Percentiles rank a stretch among this genome's conserved stretches.
phyloP scores from a whole-genome alignment of 2,329 filamentous ascomycete species.

The Fusarium longipes region DNA sequence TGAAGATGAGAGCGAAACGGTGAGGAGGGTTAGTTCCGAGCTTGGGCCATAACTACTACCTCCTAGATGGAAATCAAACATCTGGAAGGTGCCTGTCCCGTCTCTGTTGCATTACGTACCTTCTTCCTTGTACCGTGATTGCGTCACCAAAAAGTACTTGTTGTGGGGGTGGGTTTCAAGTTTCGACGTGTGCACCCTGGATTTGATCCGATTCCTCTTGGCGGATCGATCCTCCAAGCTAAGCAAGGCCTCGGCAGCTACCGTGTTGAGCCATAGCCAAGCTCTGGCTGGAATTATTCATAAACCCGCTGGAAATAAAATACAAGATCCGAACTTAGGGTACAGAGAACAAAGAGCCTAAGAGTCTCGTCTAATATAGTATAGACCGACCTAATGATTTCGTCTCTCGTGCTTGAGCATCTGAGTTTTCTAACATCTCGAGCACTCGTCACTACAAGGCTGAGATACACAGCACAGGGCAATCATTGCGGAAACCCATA shows the following conservation, averaged over 20 bases:
- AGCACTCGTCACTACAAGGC: too few relatives aligned
- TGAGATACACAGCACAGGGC: conserved; percentile 42
- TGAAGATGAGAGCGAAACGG: neutral
- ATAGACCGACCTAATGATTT: too few relatives aligned
- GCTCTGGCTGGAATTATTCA: neutral
- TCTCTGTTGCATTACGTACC: neutral
- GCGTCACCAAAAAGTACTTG: conserved; percentile 22
- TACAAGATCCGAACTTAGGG: too few relatives aligned
- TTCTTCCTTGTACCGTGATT: conserved; percentile 11
- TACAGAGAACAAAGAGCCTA: too few relatives aligned
- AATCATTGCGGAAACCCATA: conserved; percentile 41
- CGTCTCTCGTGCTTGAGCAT: too few relatives aligned
- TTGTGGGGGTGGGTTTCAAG: conserved; percentile 36
- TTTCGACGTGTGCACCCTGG: conserved; percentile 19
- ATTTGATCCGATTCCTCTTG: conserved; percentile 18
- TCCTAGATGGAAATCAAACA: conserved; percentile 2
- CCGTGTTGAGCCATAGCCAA: neutral
- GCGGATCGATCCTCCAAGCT: neutral
- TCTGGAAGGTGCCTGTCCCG: neutral
- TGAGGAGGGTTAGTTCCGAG: conserved; percentile 9
- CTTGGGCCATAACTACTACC: conserved; percentile 18
- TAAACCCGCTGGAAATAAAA: too few relatives aligned
- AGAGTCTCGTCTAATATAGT: too few relatives aligned
- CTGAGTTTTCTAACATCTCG: too few relatives aligned
- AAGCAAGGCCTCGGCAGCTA: neutral